phyloP scores from a whole-genome alignment of 2,329 filamentous ascomycete genomes.

The Diaporthe vexans region DNA sequence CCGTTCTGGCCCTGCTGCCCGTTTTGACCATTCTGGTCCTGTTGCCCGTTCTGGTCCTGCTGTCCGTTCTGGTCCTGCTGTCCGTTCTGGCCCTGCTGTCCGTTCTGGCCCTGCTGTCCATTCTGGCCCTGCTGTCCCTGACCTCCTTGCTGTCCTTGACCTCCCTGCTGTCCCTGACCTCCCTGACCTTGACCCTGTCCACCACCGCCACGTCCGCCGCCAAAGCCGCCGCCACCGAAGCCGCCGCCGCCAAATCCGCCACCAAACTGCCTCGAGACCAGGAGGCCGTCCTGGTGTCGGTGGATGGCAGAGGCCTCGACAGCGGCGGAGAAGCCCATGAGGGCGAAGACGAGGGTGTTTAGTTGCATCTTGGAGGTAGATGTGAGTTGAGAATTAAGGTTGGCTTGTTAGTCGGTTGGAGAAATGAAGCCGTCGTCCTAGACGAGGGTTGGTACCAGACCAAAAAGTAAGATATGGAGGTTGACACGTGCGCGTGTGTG shows the following conservation, averaged over 20 bases:
- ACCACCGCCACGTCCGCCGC: not conserved
- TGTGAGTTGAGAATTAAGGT: constrained; percentile 2
- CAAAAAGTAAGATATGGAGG: constrained; percentile 6
- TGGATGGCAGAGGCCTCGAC: constrained; percentile 61
- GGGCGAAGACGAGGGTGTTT: constrained; percentile 63
- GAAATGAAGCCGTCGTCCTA: constrained; percentile 28
- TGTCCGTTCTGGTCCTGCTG: not conserved
- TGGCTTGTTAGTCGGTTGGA: constrained; percentile 24
- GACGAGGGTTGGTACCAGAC: constrained; percentile 40
- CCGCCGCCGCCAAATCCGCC: constrained; percentile 32
- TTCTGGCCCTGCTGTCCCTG: not conserved
- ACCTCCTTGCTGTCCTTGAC: not conserved
- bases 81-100: constrained; percentile 1
- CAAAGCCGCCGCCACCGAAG: constrained; percentile 13
- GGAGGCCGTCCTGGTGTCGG: constrained; percentile 54
- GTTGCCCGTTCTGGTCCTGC: not conserved
- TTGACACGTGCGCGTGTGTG: constrained; percentile 26
- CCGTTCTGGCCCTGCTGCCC: not conserved
- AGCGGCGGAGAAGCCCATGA: constrained; percentile 62
- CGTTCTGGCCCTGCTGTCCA: not conserved
- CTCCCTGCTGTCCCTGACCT: not conserved
- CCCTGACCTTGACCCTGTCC: constrained; percentile 19
- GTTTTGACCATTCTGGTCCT: not conserved
- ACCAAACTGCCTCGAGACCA: constrained; percentile 58
- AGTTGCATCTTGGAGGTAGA: constrained; percentile 63